These are phyloP conservation scores for Colletotrichum chlorophyti DNA, from an alignment of 2,329 filamentous ascomycete genomes.

Conservation along the genomic window DNA sequence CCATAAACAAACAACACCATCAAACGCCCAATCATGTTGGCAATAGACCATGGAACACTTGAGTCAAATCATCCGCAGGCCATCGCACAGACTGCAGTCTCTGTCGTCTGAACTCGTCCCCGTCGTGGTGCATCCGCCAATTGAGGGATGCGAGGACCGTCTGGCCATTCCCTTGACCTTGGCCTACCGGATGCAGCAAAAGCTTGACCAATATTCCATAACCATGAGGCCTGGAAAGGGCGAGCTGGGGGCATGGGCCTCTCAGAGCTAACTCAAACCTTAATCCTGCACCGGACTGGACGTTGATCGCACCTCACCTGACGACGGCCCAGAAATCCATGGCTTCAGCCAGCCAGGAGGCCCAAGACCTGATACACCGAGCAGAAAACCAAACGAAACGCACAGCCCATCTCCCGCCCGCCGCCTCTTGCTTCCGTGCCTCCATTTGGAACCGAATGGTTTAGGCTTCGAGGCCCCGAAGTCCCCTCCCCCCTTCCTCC, in stretches of 20 bases:
- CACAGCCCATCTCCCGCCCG: background rate
- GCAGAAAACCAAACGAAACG: slow-evolving; percentile 2
- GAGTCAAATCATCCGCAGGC: too few species aligned
- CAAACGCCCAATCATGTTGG: too few species aligned
- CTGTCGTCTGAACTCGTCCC: slow-evolving; percentile 4
- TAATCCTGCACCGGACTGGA: background rate
- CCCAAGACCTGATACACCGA: slow-evolving; percentile 18
- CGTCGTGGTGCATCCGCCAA: background rate
- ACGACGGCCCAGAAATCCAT: background rate
- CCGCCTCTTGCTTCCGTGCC: too few species aligned
- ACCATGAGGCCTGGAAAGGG: too few species aligned
- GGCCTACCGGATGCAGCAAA: background rate
- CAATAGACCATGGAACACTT: too few species aligned
- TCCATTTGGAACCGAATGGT: too few species aligned
- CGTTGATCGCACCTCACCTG: slow-evolving; percentile 5
- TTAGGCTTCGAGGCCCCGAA: too few species aligned
- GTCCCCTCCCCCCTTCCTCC: too few species aligned
- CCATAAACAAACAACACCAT: too few species aligned
- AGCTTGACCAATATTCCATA: background rate
- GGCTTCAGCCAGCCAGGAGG: background rate
- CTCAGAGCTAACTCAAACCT: background rate
- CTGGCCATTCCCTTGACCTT: background rate
- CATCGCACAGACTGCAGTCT: slow-evolving; percentile 1
- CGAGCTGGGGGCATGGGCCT: slow-evolving; percentile 21
- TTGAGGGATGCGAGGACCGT: slow-evolving; percentile 5